These are phyloP conservation scores for Chamaecyparis obtusa DNA, from an alignment of 75 land plant species.

Conservation along the genomic window DNA sequence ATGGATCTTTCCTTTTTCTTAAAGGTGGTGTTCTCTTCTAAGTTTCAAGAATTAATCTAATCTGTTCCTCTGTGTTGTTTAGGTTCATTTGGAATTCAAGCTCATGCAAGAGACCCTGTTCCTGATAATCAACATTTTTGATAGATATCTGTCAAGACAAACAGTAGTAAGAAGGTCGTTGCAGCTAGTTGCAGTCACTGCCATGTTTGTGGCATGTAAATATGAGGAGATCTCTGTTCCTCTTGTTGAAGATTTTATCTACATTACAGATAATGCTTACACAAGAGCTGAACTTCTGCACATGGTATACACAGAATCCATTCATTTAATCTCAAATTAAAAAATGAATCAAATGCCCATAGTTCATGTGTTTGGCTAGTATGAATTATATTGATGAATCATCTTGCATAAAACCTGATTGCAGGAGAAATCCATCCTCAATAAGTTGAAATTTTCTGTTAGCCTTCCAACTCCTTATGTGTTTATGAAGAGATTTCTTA, in stretches of 20 bases:
- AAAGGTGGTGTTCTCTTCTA: neutral
- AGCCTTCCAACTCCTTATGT: slow-evolving; percentile 50
- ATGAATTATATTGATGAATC: neutral
- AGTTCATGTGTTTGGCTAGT: neutral
- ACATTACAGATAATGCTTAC: slow-evolving; percentile 40
- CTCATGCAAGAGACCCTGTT: slow-evolving; percentile 48
- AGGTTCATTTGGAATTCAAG: slow-evolving; percentile 46
- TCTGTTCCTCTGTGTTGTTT: neutral
- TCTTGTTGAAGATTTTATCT: slow-evolving; percentile 24
- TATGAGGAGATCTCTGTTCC: slow-evolving; percentile 48
- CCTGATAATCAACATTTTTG: slow-evolving; percentile 34
- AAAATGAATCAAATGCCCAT: neutral
- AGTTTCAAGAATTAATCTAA: neutral
- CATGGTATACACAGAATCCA: slow-evolving; percentile 23
- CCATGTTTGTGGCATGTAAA: slow-evolving; percentile 43
- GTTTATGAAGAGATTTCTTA: slow-evolving; percentile 38
- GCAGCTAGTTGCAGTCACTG: slow-evolving; percentile 44
- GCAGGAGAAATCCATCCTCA: slow-evolving; percentile 46
- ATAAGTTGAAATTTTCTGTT: slow-evolving; percentile 26
- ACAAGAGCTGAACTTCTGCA: slow-evolving; percentile 24
- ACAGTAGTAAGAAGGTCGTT: slow-evolving; percentile 34
- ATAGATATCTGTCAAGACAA: slow-evolving; percentile 28
- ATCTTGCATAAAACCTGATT: neutral
- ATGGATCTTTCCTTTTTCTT: neutral
- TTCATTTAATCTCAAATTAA: neutral